These are phyloP conservation scores for Diospyros kaki DNA, from an alignment of 148 eudicot species.

Conservation along the genomic window DNA sequence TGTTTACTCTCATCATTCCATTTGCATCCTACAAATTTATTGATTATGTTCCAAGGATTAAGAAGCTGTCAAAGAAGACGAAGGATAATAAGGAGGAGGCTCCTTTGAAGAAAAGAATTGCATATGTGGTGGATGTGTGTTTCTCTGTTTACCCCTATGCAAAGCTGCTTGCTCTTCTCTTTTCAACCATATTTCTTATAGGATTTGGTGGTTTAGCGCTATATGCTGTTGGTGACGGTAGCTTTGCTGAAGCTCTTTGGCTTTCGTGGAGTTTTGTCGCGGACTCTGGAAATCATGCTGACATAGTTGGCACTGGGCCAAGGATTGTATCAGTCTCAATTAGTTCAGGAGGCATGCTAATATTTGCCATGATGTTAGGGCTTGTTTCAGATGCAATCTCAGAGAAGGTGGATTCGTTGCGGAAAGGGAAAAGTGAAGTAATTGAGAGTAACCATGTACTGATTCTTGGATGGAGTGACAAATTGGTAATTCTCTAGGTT, in stretches of 20 bases:
- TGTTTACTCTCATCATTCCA: constrained; percentile 58
- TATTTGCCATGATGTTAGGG: constrained; percentile 97
- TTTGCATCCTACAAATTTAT: constrained; percentile 68
- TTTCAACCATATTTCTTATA: constrained; percentile 81
- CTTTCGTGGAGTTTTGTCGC: constrained; percentile 93
- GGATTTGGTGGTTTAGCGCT: constrained; percentile 91
- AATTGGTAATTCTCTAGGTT: constrained; percentile 51
- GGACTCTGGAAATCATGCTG: constrained; percentile 96
- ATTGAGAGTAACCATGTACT: constrained; percentile 84
- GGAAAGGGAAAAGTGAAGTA: constrained; percentile 97
- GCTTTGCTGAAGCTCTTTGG: constrained; percentile 87
- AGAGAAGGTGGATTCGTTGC: constrained; percentile 86
- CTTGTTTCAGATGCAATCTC: constrained; percentile 97
- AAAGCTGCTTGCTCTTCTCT: constrained; percentile 84
- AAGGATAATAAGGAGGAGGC: constrained; percentile 67
- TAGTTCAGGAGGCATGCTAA: constrained; percentile 92
- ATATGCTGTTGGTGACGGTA: constrained; percentile 73
- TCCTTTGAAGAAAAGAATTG: constrained; percentile 74
- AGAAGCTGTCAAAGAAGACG: constrained; percentile 35
- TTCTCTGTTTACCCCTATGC: constrained; percentile 94
- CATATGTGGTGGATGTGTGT: constrained; percentile 87
- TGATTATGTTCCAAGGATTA: constrained; percentile 54
- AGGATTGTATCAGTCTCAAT: constrained; percentile 86
- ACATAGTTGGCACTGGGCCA: constrained; percentile 73
- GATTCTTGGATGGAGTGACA: constrained; percentile 97